phyloP scores from a whole-genome alignment of 2,329 filamentous ascomycete species.

The Ascochyta clinopodiicola region DNA sequence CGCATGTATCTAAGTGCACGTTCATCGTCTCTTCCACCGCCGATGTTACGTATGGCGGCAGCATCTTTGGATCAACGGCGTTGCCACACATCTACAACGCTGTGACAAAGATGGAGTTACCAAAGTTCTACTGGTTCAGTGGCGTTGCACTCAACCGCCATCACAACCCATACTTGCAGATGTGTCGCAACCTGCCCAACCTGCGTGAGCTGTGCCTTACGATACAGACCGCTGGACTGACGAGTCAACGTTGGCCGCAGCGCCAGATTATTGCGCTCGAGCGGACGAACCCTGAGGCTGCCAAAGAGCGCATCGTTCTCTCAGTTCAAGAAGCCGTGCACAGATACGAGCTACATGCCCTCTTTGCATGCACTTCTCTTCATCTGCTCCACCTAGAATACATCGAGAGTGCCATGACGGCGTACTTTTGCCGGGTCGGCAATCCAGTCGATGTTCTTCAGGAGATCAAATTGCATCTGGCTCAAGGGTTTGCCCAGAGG shows the following conservation, averaged over 20 bases:
- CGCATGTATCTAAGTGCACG: slow-evolving; percentile 13
- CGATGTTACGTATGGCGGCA: slow-evolving; percentile 18
- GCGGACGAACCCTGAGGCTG: slow-evolving; percentile 76
- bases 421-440: slow-evolving; percentile 68
- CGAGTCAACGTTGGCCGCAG: slow-evolving; percentile 69
- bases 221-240: slow-evolving; percentile 79
- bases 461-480: slow-evolving; percentile 4
- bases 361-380: slow-evolving; percentile 76
- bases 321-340: slow-evolving; percentile 79
- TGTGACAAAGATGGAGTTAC: slow-evolving; percentile 53
- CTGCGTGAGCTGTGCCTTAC: slow-evolving; percentile 82
- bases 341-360: slow-evolving; percentile 75
- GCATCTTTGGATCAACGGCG: slow-evolving; percentile 8
- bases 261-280: slow-evolving; percentile 68
- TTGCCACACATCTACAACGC: slow-evolving; percentile 16
- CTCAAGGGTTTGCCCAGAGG: slow-evolving; percentile 7
- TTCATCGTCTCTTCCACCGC: slow-evolving; percentile 22
- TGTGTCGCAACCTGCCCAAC: slow-evolving; percentile 81
- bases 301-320: slow-evolving; percentile 80
- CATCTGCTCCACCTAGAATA: slow-evolving; percentile 75
- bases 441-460: slow-evolving; percentile 5
- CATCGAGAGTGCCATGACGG: slow-evolving; percentile 65
- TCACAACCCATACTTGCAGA: slow-evolving; percentile 87
- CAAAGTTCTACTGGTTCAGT: slow-evolving; percentile 55
- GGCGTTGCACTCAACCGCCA: slow-evolving; percentile 82